phyloP scores from a whole-genome alignment of 1,284 basidiomycete genomes.

The Abortiporus biennis region DNA sequence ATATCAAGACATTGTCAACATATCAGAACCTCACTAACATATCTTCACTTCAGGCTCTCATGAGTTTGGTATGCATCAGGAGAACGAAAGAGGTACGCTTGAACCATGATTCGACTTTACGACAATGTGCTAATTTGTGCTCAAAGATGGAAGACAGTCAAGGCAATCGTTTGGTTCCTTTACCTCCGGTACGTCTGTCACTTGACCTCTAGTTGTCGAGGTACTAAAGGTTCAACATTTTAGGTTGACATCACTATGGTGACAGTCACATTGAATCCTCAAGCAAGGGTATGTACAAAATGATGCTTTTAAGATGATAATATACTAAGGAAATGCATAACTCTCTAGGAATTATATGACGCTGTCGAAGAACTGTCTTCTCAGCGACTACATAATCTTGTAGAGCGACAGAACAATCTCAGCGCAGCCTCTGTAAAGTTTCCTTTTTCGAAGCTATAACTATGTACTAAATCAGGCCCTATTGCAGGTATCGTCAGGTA shows the following conservation, averaged over 20 bases:
- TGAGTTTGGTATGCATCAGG: slow-evolving; percentile 78
- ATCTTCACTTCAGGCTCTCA: slow-evolving; percentile 53
- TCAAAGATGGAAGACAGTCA: slow-evolving; percentile 80
- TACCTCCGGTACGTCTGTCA: slow-evolving; percentile 58
- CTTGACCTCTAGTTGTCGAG: neutral
- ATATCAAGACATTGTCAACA: slow-evolving; percentile 16
- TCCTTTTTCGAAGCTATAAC: too few relatives aligned
- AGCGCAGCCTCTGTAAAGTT: slow-evolving; percentile 31
- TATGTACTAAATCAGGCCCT: neutral
- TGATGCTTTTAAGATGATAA: slow-evolving; percentile 1
- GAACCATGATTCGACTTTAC: slow-evolving; percentile 8
- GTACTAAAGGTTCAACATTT: neutral
- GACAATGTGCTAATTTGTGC: neutral
- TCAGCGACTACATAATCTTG: slow-evolving; percentile 52
- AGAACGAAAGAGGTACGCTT: slow-evolving; percentile 73
- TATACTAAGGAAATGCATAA: slow-evolving; percentile 1
- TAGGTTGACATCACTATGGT: slow-evolving; percentile 70
- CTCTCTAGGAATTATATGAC: slow-evolving; percentile 62
- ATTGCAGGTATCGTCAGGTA: slow-evolving; percentile 57
- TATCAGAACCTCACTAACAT: neutral
- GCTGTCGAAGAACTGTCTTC: slow-evolving; percentile 62
- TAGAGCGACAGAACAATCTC: slow-evolving; percentile 36
- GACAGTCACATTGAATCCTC: slow-evolving; percentile 62
- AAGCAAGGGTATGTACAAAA: slow-evolving; percentile 50
- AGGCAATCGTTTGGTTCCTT: slow-evolving; percentile 65